Conservation (phyloP, 225 moss, liverwort and hornwort genomes). For the Ulota crispa region DNA sequence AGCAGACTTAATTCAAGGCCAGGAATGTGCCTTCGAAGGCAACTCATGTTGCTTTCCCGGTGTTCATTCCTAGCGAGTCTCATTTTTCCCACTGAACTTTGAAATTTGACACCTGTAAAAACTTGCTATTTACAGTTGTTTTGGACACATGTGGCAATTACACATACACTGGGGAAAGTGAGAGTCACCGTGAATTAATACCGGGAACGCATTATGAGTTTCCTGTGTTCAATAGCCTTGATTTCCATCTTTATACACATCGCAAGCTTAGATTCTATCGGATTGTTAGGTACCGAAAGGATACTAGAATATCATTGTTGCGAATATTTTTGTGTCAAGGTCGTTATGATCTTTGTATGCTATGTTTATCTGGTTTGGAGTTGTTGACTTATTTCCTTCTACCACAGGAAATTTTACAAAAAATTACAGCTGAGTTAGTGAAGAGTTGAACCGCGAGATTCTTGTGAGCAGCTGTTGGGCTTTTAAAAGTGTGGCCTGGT, state of each 20-base stretch:
- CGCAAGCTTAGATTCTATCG: not conserved
- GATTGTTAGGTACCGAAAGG: not conserved
- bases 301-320: not conserved
- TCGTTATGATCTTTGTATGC: not conserved
- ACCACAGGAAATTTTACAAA: not conserved
- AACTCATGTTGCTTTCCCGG: no score
- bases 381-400: not conserved
- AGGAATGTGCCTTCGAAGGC: not conserved
- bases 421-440: not conserved
- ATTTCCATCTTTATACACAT: not conserved
- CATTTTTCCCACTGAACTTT: no score
- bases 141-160: no score
- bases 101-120: no score
- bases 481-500: not conserved
- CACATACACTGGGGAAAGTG: no score
- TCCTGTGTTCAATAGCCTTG: not conserved
- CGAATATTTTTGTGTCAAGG: not conserved
- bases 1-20: not conserved
- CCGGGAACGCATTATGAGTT: no score
- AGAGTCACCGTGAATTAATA: no score
- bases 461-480: not conserved
- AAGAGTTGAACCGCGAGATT: not conserved
- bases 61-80: no score
- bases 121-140: no score
- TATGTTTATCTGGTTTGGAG: not conserved